Evolutionary conservation across 768 basidiomycete species (phyloP).

Genomic region (Podaxis mareebaensis): DNA sequence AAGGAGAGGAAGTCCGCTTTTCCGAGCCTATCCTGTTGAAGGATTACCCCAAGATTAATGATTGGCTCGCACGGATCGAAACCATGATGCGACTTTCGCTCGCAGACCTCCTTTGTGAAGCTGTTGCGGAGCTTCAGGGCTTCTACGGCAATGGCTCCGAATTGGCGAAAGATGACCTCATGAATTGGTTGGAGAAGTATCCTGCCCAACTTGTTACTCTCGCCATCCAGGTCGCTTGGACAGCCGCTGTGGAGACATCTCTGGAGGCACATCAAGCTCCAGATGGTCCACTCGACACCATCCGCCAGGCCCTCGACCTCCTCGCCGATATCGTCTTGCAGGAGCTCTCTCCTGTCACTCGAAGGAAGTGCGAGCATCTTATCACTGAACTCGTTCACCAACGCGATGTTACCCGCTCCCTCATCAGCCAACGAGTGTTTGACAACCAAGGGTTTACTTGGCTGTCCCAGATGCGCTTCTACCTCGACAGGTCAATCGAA

Average conservation of each 20-base stretch:
- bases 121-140: constrained; percentile 74
- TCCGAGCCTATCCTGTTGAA: constrained; percentile 82
- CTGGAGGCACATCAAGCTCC: constrained; percentile 59
- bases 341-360: constrained; percentile 86
- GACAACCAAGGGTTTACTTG: constrained; percentile 82
- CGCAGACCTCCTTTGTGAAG: constrained; percentile 76
- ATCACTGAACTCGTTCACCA: constrained; percentile 99
- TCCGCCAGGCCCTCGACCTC: constrained; percentile 84
- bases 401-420: constrained; percentile 86
- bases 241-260: constrained; percentile 72
- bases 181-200: constrained; percentile 91
- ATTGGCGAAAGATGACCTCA: constrained; percentile 67
- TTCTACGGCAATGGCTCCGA: constrained; percentile 73
- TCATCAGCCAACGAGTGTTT: constrained; percentile 63
- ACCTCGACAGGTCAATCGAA: constrained; percentile 70
- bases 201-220: constrained; percentile 96
- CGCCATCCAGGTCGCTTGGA: constrained; percentile 97
- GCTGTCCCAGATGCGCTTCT: constrained; percentile 99
- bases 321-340: constrained; percentile 96
- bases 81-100: constrained; percentile 90
- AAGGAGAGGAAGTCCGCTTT: constrained; percentile 93
- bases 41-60: constrained; percentile 97
- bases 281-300: constrained; percentile 67
- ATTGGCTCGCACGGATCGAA: constrained; percentile 94
- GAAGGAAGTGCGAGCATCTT: constrained; percentile 96